Evolutionary conservation across 164 flowering plant genomes (phyloP), one percentile per base, ranked within the genome.

Genomic region (Vitis rupestris): DNA sequence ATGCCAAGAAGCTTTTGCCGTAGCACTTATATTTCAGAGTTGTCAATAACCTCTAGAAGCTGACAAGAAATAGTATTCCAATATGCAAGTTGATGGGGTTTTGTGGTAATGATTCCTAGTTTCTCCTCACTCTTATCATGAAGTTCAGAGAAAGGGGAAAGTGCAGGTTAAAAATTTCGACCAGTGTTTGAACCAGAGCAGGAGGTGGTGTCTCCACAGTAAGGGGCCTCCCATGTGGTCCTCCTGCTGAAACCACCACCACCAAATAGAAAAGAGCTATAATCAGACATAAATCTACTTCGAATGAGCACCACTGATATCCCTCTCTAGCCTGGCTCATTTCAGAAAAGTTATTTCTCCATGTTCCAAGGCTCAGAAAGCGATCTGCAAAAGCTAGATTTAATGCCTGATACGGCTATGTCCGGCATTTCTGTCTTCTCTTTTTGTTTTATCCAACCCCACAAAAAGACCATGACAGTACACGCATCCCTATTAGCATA

Each of bases 311-410:
- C 81, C 81, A 80, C 75, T 16, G 65, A 54, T 68, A 59, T 67
- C 10, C 53, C 51, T 69, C 31, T 65, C 50, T 67, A 63, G 63
- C 68, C 70, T 75, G 76, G 69, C 73, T 65, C 56, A 47, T 67
- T 72, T 63, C 53, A 53, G 53, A 51, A 71, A 63, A 55, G 29
- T 31, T 54, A 48, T 44, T 49, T 15, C 54, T 68, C 68, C 81
- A 77, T 73, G 81, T 79, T 81, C 82, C 63, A 69, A 72, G 80
- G 78, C 82, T 77, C 73, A 74, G 61, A 79, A 82, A 66, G 61
- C 59, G 61, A 59, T 62, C 65, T 16, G 57, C 44, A 63, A 50
- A 67, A 70, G 52, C 51, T 57, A 51, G 56, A 68, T 67, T 76
- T 59, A 58, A 73, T 66, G 68, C 68, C 19, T 17, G 59, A 73